Evolutionary conservation across 768 basidiomycete genomes (phyloP).

Genomic region (Boletus rubropictus): DNA sequence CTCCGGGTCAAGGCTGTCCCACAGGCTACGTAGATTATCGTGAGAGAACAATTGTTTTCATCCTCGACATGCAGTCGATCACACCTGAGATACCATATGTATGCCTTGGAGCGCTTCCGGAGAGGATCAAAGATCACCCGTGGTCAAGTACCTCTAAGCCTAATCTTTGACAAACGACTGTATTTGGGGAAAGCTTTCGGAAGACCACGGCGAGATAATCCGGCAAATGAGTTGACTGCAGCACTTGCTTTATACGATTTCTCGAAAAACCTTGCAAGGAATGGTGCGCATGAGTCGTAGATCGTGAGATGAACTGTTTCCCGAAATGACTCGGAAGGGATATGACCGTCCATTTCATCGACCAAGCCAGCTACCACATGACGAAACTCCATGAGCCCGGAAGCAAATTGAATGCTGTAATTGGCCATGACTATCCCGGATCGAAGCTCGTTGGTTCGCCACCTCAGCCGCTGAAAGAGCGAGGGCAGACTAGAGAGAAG

Average conservation of each 20-base stretch:
- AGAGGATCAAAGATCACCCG: not conserved
- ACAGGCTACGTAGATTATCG: not conserved
- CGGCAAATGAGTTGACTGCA: slow-evolving; percentile 12
- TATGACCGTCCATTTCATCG: not conserved
- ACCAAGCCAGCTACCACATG: not conserved
- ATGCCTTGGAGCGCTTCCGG: slow-evolving; percentile 5
- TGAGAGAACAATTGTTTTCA: not conserved
- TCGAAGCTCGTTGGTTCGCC: not conserved
- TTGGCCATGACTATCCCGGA: slow-evolving; percentile 3
- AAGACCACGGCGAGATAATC: slow-evolving; percentile 7
- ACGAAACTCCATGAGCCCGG: slow-evolving; percentile 6
- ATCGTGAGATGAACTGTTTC: slow-evolving; percentile 10
- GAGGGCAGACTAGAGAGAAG: not conserved
- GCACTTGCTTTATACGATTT: slow-evolving; percentile 1
- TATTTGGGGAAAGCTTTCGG: slow-evolving; percentile 12
- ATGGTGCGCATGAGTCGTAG: slow-evolving; percentile 15
- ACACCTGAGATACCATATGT: not conserved
- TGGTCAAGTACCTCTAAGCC: not conserved
- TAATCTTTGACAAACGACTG: not conserved
- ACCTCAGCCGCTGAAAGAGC: slow-evolving; percentile 1
- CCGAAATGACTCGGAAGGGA: slow-evolving; percentile 7
- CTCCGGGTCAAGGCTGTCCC: not conserved
- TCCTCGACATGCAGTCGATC: not conserved
- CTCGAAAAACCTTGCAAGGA: slow-evolving; percentile 5
- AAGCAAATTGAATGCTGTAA: slow-evolving; percentile 2